These are phyloP conservation scores for Toxicodendron radicans DNA, from an alignment of 345 rosid species.

Conservation along the genomic window DNA sequence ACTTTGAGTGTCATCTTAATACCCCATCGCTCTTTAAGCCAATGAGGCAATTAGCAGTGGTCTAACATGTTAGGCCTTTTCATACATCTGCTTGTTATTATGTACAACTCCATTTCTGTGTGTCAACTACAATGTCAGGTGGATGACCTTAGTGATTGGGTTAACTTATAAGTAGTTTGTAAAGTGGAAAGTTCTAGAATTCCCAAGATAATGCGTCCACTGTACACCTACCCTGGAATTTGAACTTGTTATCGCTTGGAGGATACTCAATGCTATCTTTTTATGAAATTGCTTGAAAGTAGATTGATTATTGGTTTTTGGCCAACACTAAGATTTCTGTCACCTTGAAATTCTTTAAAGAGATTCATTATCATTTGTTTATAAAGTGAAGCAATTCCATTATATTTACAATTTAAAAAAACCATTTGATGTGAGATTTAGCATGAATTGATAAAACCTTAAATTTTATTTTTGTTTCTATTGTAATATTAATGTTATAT, in stretches of 20 bases:
- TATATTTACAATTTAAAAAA: too few relatives aligned
- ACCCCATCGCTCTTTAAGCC: too few relatives aligned
- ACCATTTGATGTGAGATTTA: background rate
- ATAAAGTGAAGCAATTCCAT: background rate
- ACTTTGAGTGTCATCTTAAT: too few relatives aligned
- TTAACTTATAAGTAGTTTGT: background rate
- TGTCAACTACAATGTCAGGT: background rate
- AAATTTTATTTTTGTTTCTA: background rate
- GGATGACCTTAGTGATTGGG: background rate
- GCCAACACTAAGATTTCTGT: background rate
- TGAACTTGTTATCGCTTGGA: background rate
- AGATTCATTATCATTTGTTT: background rate
- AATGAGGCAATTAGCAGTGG: too few relatives aligned
- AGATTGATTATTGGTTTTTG: background rate
- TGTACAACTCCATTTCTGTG: too few relatives aligned
- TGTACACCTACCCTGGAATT: background rate
- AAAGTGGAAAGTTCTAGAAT: background rate
- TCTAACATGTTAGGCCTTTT: too few relatives aligned
- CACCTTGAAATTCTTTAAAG: background rate
- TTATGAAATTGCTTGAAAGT: background rate
- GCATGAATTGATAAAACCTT: background rate
- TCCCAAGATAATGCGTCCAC: background rate
- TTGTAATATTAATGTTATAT: background rate
- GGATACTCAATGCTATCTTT: background rate
- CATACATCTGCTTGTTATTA: too few relatives aligned